These are phyloP conservation scores for Leccinum uliginosum DNA, from an alignment of 768 basidiomycete species.

Conservation along the genomic window DNA sequence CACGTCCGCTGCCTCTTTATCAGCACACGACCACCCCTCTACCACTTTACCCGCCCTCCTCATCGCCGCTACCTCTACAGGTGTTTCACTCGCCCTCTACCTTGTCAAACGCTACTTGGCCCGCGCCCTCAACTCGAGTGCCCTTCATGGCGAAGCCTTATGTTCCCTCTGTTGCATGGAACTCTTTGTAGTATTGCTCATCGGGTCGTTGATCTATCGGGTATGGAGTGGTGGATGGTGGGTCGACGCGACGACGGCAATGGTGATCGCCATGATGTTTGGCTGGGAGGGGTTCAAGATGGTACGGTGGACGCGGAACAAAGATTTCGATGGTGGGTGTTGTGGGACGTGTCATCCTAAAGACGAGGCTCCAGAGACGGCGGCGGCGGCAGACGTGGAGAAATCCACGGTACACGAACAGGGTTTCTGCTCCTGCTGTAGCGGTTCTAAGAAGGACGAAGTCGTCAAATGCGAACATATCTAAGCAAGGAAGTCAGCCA, in stretches of 20 bases:
- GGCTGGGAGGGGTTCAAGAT: conserved; percentile 44
- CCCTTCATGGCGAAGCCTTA: conserved; percentile 41
- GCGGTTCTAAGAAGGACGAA: neutral
- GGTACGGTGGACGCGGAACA: conserved; percentile 35
- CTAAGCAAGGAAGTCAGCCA: neutral
- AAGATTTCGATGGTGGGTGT: conserved; percentile 37
- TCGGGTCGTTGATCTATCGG: conserved; percentile 37
- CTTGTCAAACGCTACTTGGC: conserved; percentile 44
- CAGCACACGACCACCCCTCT: conserved; percentile 34
- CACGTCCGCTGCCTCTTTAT: conserved; percentile 34
- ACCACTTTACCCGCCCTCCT: conserved; percentile 38
- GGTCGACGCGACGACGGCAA: conserved; percentile 42
- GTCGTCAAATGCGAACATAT: conserved; percentile 2
- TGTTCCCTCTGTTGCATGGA: conserved; percentile 43
- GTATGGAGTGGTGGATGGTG: conserved; percentile 47
- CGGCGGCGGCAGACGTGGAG: neutral
- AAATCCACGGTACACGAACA: neutral
- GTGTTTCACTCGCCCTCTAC: conserved; percentile 40
- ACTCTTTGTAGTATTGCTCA: conserved; percentile 39
- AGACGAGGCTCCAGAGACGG: neutral
- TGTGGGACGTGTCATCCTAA: conserved; percentile 18
- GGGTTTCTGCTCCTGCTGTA: neutral
- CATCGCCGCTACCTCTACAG: conserved; percentile 38
- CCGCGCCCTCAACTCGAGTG: conserved; percentile 39
- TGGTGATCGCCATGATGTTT: conserved; percentile 38